Conservation (phyloP, 2,329 filamentous ascomycete species). For the Aspergillus costaricaensis region DNA sequence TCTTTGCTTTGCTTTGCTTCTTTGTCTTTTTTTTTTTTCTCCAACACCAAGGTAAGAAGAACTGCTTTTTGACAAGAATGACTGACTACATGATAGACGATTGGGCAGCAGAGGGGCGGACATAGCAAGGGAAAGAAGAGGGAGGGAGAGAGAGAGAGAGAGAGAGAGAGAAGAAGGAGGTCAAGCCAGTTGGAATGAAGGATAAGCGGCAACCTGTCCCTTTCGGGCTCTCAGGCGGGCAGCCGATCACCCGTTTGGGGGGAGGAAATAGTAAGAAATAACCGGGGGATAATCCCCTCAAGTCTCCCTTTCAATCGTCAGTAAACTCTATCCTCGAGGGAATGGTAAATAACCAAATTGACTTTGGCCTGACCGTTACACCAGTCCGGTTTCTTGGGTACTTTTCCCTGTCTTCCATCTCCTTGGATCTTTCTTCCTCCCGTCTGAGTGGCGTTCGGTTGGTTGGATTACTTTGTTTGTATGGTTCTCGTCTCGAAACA, state of each 20-base stretch:
- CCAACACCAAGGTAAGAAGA: neutral
- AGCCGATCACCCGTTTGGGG: neutral
- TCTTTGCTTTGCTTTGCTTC: neutral
- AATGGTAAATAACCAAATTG: neutral
- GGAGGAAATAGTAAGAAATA: neutral
- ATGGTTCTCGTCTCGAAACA: neutral
- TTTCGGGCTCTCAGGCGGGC: neutral
- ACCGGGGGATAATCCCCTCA: neutral
- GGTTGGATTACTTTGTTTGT: neutral
- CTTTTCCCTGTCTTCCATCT: neutral
- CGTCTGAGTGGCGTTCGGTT: neutral
- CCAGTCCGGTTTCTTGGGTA: neutral
- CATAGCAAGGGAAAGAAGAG: neutral
- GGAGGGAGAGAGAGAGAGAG: neutral
- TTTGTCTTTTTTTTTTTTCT: neutral
- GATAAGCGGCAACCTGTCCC: neutral
- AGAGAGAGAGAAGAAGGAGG: neutral
- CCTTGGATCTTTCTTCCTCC: neutral
- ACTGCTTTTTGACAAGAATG: neutral
- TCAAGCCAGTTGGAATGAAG: neutral
- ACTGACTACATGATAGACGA: slow-evolving; percentile 1
- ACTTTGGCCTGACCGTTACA: neutral
- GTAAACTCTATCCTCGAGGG: neutral
- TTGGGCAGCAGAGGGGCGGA: slow-evolving; percentile 4
- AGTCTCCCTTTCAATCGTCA: neutral